These are phyloP conservation scores for Syzygium jambos DNA, from an alignment of 345 rosid genomes.

Conservation along the genomic window DNA sequence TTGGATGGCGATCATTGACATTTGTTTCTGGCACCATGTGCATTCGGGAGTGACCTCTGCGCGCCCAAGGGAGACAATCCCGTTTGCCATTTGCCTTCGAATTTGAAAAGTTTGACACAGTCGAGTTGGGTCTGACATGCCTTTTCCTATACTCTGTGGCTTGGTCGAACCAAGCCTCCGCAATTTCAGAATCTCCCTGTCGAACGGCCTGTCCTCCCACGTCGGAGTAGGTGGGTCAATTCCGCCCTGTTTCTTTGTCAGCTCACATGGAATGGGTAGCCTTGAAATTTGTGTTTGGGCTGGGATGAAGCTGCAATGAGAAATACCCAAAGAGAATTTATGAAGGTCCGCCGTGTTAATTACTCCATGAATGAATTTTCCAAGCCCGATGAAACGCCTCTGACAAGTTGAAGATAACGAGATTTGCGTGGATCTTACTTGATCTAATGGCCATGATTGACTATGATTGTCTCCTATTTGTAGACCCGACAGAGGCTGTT, in stretches of 20 bases:
- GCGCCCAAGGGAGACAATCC: neutral
- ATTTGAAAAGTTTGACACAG: neutral
- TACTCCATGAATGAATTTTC: neutral
- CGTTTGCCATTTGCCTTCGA: neutral
- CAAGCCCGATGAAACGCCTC: neutral
- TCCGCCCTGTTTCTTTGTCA: neutral
- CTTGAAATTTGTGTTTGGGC: neutral
- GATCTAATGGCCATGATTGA: neutral
- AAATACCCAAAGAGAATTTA: neutral
- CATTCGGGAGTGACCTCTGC: neutral
- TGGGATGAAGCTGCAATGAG: neutral
- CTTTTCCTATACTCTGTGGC: neutral
- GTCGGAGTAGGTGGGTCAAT: neutral
- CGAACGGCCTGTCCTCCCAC: neutral
- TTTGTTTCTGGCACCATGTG: neutral
- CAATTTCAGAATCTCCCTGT: neutral
- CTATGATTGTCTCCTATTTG: neutral
- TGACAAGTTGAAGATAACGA: neutral
- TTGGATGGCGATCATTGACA: neutral
- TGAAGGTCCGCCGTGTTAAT: neutral
- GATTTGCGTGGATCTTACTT: neutral
- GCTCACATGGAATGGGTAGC: neutral
- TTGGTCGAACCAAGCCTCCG: neutral
- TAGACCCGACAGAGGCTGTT: fast-evolving
- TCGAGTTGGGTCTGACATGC: neutral